Conservation (phyloP, 23 red algal genomes). For the Gracilariopsis chorda region DNA sequence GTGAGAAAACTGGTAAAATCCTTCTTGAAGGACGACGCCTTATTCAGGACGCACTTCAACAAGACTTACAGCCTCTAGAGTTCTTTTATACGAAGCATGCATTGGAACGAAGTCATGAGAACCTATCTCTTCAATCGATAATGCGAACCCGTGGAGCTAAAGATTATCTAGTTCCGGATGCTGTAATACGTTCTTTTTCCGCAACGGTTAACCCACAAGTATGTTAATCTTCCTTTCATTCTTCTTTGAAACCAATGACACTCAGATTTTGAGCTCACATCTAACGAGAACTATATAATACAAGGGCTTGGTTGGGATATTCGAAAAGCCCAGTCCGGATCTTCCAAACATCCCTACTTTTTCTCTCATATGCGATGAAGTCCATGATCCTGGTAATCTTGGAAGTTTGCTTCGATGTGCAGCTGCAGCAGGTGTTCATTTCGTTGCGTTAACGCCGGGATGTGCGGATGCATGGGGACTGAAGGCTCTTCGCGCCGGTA, state of each 20-base stretch:
- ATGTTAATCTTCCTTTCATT: background rate
- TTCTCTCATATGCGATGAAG: constrained; percentile 70
- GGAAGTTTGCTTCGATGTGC: constrained; percentile 88
- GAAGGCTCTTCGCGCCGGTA: constrained; percentile 92
- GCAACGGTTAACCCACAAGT: constrained; percentile 64
- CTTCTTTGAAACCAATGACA: too few species aligned
- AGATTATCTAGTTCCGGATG: constrained; percentile 27
- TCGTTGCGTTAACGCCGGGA: constrained; percentile 58
- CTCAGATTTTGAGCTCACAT: background rate
- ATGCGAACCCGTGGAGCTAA: background rate
- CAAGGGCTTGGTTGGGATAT: constrained; percentile 73
- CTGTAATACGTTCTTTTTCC: constrained; percentile 54
- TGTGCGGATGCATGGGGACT: constrained; percentile 86
- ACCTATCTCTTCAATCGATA: background rate
- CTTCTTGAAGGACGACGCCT: constrained; percentile 71
- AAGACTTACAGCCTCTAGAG: background rate
- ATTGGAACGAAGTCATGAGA: constrained; percentile 1
- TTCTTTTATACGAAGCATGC: constrained; percentile 10
- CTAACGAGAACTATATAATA: too few species aligned
- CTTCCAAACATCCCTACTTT: constrained; percentile 18
- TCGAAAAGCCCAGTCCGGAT: constrained; percentile 27
- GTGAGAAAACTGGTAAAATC: constrained; percentile 30
- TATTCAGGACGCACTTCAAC: constrained; percentile 42
- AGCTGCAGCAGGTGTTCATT: constrained; percentile 62
- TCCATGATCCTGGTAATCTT: constrained; percentile 94